Base-by-base conservation (phyloP, 805 yeast species). In the Metschnikowia lachancei region DNA sequence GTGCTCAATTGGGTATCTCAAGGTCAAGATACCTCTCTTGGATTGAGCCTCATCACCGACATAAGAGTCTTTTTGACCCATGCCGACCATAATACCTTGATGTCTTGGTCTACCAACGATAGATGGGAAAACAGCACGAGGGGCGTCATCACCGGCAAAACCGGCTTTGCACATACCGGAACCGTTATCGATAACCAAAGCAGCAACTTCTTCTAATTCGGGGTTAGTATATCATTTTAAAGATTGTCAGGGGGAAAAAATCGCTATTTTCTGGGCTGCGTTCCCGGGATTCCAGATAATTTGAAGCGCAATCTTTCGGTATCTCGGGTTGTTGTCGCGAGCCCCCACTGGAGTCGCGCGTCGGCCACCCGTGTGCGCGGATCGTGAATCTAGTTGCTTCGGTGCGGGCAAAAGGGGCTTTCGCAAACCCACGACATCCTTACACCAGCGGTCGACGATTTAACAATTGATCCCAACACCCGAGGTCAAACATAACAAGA, bases 91-190 rank as follows among this genome's bases (percentile, higher is more conserved):
- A 82, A 90, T 91, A 85, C 98, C 98, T 77, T 94, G 98, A 76
- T 94, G 99, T 84, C 96, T 91, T 81, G 99, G 98, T 81, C 99
- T 94, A 80, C 99, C 99, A 59, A 92, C 99, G 69, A 94, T 92
- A 55, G 98, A 94, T 70, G 99, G 99, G 92, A 94, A 94, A 63
- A 94, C 99, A 67, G 99, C 98, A 76, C 97, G 87, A 72, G 99
- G 99, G 59, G 98, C 98, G 80, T 94, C 99, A 72, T 94, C 98
- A 81, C 99, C 99, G 83, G 99, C 98, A 74, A 91, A 94, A 78
- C 99, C 99, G 92, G 99, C 99, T 76, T 94, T 94, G 85, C 99
- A 94, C 98, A 94, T 94, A 83, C 99, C 99, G 70, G 99, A 94
- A 81, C 99, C 99, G 80, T 92, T 92, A 76, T 92, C 99, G 78